A percentile compares a stretch with the other conserved stretches of the same genome.
Evolutionary conservation across 805 yeast genomes (phyloP).

Genomic region (Starmera quercuum): DNA sequence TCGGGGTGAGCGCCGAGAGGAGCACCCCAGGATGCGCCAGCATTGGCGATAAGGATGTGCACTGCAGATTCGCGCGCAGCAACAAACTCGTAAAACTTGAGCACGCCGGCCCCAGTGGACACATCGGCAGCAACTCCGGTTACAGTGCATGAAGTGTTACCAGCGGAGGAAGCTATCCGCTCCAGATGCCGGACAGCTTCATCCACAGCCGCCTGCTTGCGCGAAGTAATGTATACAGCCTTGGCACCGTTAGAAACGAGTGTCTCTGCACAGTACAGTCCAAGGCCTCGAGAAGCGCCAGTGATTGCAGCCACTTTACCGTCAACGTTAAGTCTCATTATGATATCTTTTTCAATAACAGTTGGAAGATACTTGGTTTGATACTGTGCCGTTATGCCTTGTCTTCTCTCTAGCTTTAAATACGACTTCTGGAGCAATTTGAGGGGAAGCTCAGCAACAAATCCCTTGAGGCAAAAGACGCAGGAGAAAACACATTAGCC

Average conservation of each 20-base stretch:
- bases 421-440: too few species aligned
- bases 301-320: conserved; percentile 64
- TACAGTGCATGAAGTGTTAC: conserved; percentile 22
- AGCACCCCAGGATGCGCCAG: conserved; percentile 78
- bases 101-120: conserved; percentile 40
- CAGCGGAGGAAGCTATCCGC: conserved; percentile 18
- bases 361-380: too few species aligned
- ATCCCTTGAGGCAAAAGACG: too few species aligned
- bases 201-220: conserved; percentile 55
- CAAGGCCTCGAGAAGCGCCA: conserved; percentile 74
- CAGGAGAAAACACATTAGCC: too few species aligned
- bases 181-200: conserved; percentile 39
- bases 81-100: conserved; percentile 34
- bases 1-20: conserved; percentile 54
- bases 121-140: conserved; percentile 50
- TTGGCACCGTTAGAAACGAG: conserved; percentile 55
- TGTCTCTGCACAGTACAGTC: conserved; percentile 60
- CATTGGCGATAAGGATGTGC: conserved; percentile 65
- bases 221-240: conserved; percentile 53
- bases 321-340: conserved; percentile 31
- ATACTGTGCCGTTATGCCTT: too few species aligned
- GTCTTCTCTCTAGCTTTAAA: too few species aligned
- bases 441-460: too few species aligned
- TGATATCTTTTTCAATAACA: conserved; percentile 3
- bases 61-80: conserved; percentile 32